Base-by-base conservation (phyloP, 176 grass and related monocot genomes). In the Musa troglodytarum region DNA sequence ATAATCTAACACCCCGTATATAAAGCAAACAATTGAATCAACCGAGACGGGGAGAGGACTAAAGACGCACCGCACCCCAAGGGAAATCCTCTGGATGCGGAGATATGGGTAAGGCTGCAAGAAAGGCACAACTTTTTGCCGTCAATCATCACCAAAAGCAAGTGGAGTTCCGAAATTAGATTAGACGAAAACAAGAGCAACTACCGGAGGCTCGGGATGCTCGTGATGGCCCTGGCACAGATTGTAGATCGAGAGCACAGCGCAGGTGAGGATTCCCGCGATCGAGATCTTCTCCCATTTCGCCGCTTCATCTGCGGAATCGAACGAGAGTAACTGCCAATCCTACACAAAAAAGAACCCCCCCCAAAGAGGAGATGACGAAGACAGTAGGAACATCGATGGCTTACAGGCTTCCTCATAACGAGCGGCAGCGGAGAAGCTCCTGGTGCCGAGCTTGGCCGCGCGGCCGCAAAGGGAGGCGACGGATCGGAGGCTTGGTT, bases 261-360 rank as follows among this genome's bases (percentile, higher is more conserved):
- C 53, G 25, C 53, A 74, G 23, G 72, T 58, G 20, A 57, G 1
- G 53, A 74, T 74, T 1, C 53, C 53, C 8, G 24, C 72, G 25
- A 56, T 11, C 14, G 72, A 26, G 52, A 74, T 74, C 72, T 58
- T 74, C 52, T 74, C 53, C 53, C 72, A 74, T 43, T 74, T 74
- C 53, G 17, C 72, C 23, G 53, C 53, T 56, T 74, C 72, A 29
- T 11, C 72, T 58, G 72, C 13, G 5, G 67, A 70, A 70, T 50
- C 67, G 19, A 49, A 15, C 7, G 16, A 68, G 28, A 50, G 17
- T 7, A 19, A 16, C 34, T 10, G 13, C 1, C 12, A 13, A 70
- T 70, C 29, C 28, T 6, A 0, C 34, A 43, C 28, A 43, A 43
- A 43, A 6, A 43, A 43, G 34, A 43, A 43, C 4, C 34, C 34